Conservation (phyloP, 192 early-diverging fungal species). For the Thoreauomyces humboldtii region DNA sequence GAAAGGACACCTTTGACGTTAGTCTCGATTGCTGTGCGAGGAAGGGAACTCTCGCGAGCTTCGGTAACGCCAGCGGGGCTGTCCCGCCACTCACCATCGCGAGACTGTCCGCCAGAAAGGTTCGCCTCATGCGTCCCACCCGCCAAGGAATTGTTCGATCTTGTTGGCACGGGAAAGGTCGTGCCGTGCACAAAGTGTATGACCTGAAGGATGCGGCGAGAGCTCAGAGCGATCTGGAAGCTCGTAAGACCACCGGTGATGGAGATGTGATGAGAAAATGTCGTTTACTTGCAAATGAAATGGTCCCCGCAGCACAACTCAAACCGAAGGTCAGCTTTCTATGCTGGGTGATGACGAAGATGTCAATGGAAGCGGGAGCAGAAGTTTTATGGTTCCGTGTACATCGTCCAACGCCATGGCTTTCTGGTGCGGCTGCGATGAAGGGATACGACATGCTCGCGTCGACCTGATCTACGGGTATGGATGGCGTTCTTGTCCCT, state of each 20-base stretch:
- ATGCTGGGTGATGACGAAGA: too few relatives aligned
- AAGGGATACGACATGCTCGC: too few relatives aligned
- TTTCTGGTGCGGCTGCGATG: too few relatives aligned
- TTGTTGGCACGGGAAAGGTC: not conserved
- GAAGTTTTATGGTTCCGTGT: too few relatives aligned
- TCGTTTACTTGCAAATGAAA: too few relatives aligned
- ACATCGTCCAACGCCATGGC: too few relatives aligned
- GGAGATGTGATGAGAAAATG: constrained; percentile 1
- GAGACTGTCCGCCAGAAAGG: constrained; percentile 65
- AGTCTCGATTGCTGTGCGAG: constrained; percentile 61
- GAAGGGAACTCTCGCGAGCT: constrained; percentile 73
- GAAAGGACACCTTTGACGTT: constrained; percentile 77
- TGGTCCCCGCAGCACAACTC: too few relatives aligned
- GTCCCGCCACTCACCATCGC: constrained; percentile 23
- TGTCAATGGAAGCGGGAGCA: too few relatives aligned
- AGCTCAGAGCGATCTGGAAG: not conserved
- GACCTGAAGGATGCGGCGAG: not conserved
- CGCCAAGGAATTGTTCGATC: not conserved
- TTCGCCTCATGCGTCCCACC: constrained; percentile 69
- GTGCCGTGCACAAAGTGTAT: not conserved
- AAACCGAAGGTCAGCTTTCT: too few relatives aligned
- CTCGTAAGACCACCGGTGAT: not conserved
- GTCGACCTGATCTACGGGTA: too few relatives aligned
- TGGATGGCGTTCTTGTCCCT: too few relatives aligned
- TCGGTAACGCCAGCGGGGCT: constrained; percentile 81